Conservation (phyloP, 2,329 filamentous ascomycete species). For the Neophaeococcomyces mojaviensis region DNA sequence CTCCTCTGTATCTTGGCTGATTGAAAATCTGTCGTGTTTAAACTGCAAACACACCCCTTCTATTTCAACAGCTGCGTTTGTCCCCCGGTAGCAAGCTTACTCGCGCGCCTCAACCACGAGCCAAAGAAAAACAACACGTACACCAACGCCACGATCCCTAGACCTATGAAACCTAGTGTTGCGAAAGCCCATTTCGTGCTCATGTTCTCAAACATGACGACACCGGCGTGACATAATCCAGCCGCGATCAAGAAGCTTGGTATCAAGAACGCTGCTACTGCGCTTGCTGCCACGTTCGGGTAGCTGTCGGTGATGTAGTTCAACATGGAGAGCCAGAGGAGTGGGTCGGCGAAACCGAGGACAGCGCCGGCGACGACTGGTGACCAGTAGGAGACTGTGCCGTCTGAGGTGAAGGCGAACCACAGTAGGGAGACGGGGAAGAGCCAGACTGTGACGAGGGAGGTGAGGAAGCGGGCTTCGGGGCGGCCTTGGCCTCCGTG, state of each 20-base stretch:
- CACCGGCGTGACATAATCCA: constrained; percentile 34
- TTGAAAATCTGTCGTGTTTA: not conserved
- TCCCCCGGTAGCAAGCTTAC: constrained; percentile 25
- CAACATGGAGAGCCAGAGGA: constrained; percentile 39
- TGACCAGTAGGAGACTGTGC: constrained; percentile 32
- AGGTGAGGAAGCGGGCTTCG: constrained; percentile 37
- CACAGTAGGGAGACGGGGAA: constrained; percentile 37
- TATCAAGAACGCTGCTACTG: constrained; percentile 38
- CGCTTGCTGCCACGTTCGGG: constrained; percentile 35
- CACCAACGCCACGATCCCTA: constrained; percentile 34
- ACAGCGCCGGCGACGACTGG: constrained; percentile 35
- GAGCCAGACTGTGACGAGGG: constrained; percentile 36
- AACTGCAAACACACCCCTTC: no score
- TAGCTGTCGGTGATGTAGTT: constrained; percentile 40
- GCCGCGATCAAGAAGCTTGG: constrained; percentile 38
- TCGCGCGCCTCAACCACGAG: constrained; percentile 27
- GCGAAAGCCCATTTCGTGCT: constrained; percentile 36
- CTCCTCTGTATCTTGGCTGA: no score
- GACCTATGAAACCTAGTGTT: constrained; percentile 34
- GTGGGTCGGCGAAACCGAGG: constrained; percentile 35
- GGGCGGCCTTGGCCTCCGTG: constrained; percentile 29
- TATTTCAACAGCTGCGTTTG: no score
- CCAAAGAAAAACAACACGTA: constrained; percentile 38
- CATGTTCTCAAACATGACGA: constrained; percentile 34
- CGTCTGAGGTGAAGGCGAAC: constrained; percentile 38